Percentiles rank a stretch among this genome's conserved stretches.
phyloP scores from a whole-genome alignment of 1,284 basidiomycete genomes.

The Ceratobasidium theobromae region DNA sequence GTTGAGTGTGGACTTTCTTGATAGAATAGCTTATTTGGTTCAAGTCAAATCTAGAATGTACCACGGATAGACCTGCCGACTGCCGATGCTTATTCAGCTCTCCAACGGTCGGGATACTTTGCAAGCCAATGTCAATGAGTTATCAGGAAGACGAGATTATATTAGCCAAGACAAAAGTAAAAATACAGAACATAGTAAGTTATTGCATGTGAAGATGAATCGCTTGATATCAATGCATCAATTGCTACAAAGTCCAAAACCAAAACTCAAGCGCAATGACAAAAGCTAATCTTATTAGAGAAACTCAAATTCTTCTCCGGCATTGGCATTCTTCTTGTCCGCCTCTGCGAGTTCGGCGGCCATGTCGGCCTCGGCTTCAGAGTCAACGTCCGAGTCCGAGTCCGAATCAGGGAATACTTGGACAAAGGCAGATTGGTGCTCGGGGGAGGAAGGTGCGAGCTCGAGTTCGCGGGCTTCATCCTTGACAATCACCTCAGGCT shows the following conservation, averaged over 20 bases:
- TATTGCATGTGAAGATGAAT: constrained; percentile 15
- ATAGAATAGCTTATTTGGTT: not conserved
- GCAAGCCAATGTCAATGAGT: too few species aligned
- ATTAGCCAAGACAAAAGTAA: not conserved
- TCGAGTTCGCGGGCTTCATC: not conserved
- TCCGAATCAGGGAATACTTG: constrained; percentile 17
- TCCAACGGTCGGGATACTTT: too few species aligned
- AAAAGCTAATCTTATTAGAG: too few species aligned
- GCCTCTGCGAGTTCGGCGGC: constrained; percentile 5
- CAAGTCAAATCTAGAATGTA: not conserved
- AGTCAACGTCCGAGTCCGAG: constrained; percentile 4
- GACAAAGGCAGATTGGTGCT: constrained; percentile 6
- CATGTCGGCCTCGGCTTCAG: not conserved
- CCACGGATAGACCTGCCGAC: too few species aligned
- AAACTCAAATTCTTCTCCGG: constrained; percentile 24
- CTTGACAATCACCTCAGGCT: not conserved
- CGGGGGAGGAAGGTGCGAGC: not conserved
- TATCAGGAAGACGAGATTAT: too few species aligned
- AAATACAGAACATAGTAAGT: constrained; percentile 9
- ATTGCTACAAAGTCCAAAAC: not conserved
- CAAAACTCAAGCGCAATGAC: not conserved
- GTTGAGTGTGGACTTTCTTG: not conserved
- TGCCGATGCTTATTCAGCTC: too few species aligned
- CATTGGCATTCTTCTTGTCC: not conserved
- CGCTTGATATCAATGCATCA: not conserved